These are phyloP conservation scores for Emmonsiellopsis sp. DNA, from an alignment of 2,329 filamentous ascomycete genomes.

Conservation along the genomic window DNA sequence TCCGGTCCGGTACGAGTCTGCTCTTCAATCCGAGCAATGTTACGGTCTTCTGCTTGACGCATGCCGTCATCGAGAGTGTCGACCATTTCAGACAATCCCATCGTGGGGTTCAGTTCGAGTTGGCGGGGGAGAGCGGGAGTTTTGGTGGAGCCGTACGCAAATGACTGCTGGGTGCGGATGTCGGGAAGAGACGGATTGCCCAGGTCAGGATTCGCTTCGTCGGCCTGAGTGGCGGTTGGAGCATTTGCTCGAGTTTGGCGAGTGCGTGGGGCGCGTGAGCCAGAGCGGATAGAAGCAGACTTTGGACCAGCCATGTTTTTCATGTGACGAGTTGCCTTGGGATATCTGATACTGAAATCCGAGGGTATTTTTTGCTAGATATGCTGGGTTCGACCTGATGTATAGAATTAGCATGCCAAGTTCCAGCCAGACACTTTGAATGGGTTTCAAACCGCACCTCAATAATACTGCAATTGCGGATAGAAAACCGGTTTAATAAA, in stretches of 20 bases:
- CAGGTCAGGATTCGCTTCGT: constrained; percentile 8
- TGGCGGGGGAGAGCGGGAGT: constrained; percentile 26
- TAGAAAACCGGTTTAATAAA: no score
- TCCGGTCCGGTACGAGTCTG: constrained; percentile 4
- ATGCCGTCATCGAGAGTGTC: constrained; percentile 23
- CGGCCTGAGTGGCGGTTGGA: background rate
- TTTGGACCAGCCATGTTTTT: background rate
- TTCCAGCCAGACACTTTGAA: background rate
- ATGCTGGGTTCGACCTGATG: background rate
- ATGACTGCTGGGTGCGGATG: constrained; percentile 30
- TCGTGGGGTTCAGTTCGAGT: constrained; percentile 20
- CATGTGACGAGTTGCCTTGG: background rate
- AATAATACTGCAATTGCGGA: no score
- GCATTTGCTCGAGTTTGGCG: background rate
- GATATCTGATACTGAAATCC: background rate
- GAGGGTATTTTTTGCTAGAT: background rate
- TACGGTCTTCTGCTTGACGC: constrained; percentile 14
- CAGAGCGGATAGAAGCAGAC: background rate
- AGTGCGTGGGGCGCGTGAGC: background rate
- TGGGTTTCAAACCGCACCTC: no score
- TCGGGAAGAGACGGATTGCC: constrained; percentile 25
- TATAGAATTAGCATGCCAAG: background rate
- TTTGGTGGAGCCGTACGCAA: constrained; percentile 30
- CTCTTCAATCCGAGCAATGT: constrained; percentile 17
- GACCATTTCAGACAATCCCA: constrained; percentile 24